Conservation (phyloP, 73 alveolate species). For the Blepharisma japonicum region DNA sequence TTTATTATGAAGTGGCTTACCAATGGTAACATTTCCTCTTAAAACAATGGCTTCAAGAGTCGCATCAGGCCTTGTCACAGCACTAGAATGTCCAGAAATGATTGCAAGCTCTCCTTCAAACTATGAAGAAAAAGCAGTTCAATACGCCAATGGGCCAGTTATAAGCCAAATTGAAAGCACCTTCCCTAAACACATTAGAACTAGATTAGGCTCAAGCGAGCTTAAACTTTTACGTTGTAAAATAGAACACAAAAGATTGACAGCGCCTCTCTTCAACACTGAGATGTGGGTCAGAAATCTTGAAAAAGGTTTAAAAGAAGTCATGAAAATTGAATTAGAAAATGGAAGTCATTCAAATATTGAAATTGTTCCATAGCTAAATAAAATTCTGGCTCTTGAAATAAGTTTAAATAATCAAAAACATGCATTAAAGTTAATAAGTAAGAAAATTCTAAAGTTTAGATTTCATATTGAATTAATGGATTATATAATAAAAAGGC, state of each 20-base stretch:
- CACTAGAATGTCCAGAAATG: slow-evolving; percentile 47
- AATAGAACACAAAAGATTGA: slow-evolving; percentile 34
- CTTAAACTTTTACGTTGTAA: slow-evolving; percentile 39
- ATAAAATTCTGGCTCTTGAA: too few relatives aligned
- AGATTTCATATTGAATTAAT: too few relatives aligned
- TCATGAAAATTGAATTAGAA: neutral
- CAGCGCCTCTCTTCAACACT: slow-evolving; percentile 46
- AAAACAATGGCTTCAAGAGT: slow-evolving; percentile 44
- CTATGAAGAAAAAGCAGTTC: slow-evolving; percentile 47
- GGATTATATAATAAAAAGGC: too few relatives aligned
- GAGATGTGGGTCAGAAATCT: slow-evolving; percentile 39
- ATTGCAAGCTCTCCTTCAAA: slow-evolving; percentile 31
- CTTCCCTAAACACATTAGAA: slow-evolving; percentile 15
- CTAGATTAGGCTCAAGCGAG: slow-evolving; percentile 34
- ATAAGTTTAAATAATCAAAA: too few relatives aligned
- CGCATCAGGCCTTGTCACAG: slow-evolving; percentile 47
- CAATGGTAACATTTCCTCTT: slow-evolving; percentile 46
- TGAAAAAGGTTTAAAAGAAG: slow-evolving; percentile 33
- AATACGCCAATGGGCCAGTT: slow-evolving; percentile 30
- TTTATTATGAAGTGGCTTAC: slow-evolving; percentile 54
- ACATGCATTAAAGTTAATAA: too few relatives aligned
- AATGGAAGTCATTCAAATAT: neutral
- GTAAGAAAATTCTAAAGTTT: too few relatives aligned
- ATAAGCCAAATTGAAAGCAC: neutral
- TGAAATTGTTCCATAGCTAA: neutral